phyloP scores from a whole-genome alignment of 345 rosid species.

The Melastoma malabathricum region DNA sequence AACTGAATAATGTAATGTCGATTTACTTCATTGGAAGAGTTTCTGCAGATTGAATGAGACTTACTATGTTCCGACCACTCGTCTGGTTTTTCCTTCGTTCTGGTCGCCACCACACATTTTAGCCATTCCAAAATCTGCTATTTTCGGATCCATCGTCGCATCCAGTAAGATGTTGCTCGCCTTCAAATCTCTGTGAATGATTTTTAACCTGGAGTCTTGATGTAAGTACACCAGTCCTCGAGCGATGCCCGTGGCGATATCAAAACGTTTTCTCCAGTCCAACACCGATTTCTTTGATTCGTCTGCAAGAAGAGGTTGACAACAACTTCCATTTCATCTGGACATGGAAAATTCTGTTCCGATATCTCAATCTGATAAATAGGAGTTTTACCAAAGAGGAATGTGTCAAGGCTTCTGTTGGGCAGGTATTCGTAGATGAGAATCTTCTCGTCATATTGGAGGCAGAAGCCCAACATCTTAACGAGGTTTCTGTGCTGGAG shows the following conservation, averaged over 20 bases:
- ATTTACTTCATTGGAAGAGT: no score
- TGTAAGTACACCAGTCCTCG: constrained; percentile 75
- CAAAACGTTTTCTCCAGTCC: constrained; percentile 44
- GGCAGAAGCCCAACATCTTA: constrained; percentile 20
- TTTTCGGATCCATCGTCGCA: constrained; percentile 50
- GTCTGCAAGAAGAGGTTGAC: not conserved
- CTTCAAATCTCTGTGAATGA: constrained; percentile 71
- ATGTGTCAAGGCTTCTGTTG: constrained; percentile 27
- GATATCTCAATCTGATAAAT: not conserved
- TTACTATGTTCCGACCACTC: constrained; percentile 79
- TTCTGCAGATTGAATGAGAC: constrained; percentile 1
- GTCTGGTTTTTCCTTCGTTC: constrained; percentile 40
- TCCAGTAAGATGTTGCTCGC: constrained; percentile 73
- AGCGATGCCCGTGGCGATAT: constrained; percentile 62
- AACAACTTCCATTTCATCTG: no score
- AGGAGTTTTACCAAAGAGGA: constrained; percentile 14
- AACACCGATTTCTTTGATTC: not conserved
- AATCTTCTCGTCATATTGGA: constrained; percentile 19
- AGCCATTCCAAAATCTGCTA: constrained; percentile 87
- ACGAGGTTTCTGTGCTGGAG: constrained; percentile 28
- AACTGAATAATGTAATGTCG: no score
- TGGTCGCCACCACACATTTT: constrained; percentile 63
- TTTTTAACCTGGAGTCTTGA: constrained; percentile 68
- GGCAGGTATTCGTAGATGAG: constrained; percentile 28
- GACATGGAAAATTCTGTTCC: not conserved